Base-by-base conservation (phyloP, 108 stramenopile species). In the Aurantiochytrium sp. region DNA sequence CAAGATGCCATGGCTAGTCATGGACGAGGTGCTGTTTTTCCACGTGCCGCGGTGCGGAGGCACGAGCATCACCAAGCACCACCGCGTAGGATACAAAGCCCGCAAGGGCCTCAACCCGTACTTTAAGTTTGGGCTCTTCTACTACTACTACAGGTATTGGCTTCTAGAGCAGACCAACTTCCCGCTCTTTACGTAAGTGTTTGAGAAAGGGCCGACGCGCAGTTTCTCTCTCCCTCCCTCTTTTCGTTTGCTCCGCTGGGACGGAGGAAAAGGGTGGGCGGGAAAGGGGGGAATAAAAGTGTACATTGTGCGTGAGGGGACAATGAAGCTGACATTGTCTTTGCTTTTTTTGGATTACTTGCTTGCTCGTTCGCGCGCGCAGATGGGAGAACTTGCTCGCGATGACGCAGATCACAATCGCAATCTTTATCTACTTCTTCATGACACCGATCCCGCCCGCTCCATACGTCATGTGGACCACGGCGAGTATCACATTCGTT, bases 1-100 rank as follows among this genome's bases (percentile, higher is more conserved):
- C 44, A 83, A 45, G 73, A 83, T 83, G 73, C 73, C 73, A 3
- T 83, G 73, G 73, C 73, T 83, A 23, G 49, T 83, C 47, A 83
- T 51, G 73, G 73, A 83, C 49, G 49, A 92, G 14, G 91, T 95
- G 23, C 92, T 95, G 71, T 95, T 95, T 90, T 87, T 95, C 47
- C 94, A 95, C 47, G 93, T 95, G 16, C 94, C 94, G n/a, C 72
- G 94, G 88, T 95, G 93, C 72, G 93, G 93, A 23, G 94, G 94
- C 19, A 95, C 94, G 5, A 88, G 87, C 23, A 88, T 95, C 4
- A 95, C 94, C 93, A 92, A 94, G 83, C 93, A 94, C 55, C 92
- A 93, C 53, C 18, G 73, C 19, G 89, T 95, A 4, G 93, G 93
- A 0, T 49, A 72, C 23, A 95, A 95, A 76, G 93, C 91, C 10